Conservation (phyloP, 108 stramenopile species). For the Nannochloropsis salina region DNA sequence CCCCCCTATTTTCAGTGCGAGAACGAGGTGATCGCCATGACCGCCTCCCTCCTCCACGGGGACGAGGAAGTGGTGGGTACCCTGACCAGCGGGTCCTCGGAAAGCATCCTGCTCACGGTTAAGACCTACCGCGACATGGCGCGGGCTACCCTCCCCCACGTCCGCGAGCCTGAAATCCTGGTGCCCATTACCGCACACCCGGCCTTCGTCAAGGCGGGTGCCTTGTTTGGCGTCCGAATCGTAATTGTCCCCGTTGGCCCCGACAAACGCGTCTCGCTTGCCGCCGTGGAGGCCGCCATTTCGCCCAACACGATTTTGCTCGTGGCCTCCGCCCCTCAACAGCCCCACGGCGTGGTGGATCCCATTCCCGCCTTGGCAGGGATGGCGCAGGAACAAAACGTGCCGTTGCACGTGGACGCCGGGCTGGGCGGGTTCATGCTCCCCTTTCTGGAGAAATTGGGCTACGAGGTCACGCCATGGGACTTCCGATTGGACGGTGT, state of each 20-base stretch:
- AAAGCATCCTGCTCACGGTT: conserved; percentile 71
- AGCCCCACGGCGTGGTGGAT: conserved; percentile 76
- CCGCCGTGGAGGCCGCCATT: conserved; percentile 52
- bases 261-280: conserved; percentile 34
- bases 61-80: conserved; percentile 53
- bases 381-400: conserved; percentile 55
- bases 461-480: conserved; percentile 60
- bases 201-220: conserved; percentile 75
- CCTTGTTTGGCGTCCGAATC: conserved; percentile 64
- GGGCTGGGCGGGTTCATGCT: conserved; percentile 79
- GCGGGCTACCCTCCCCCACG: not conserved
- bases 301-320: conserved; percentile 73
- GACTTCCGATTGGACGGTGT: conserved; percentile 72
- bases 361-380: conserved; percentile 59
- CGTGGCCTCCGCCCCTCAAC: conserved; percentile 68
- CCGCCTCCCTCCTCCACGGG: conserved; percentile 54
- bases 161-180: conserved; percentile 57
- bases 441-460: conserved; percentile 63
- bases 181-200: conserved; percentile 71
- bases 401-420: conserved; percentile 73
- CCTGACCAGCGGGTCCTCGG: conserved; percentile 72
- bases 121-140: conserved; percentile 61
- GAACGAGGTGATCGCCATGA: conserved; percentile 11
- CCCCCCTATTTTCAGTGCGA: not conserved
- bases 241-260: conserved; percentile 29